These are phyloP conservation scores for Monosporascus sp. DNA, from an alignment of 2,329 filamentous ascomycete species.

Conservation along the genomic window DNA sequence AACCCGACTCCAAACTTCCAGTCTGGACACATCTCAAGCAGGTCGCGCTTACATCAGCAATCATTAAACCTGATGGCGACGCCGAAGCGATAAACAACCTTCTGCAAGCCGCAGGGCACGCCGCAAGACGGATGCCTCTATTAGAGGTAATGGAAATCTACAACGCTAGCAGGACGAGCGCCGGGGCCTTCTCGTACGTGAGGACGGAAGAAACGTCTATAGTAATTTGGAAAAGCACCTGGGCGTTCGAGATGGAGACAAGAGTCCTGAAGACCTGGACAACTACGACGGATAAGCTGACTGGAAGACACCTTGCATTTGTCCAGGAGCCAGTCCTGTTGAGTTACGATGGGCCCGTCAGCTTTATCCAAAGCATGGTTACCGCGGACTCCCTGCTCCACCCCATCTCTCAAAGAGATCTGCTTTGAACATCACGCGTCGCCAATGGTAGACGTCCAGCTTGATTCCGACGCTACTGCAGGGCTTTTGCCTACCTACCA, in stretches of 20 bases:
- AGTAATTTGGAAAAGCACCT: conserved; percentile 12
- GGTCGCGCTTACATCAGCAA: conserved; percentile 18
- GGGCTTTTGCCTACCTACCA: no score
- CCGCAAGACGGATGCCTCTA: conserved; percentile 20
- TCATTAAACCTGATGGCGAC: conserved; percentile 12
- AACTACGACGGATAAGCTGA: neutral
- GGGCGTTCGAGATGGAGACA: conserved; percentile 5
- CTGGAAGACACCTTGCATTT: neutral
- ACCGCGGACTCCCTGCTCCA: neutral
- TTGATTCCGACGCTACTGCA: no score
- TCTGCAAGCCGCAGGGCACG: conserved; percentile 14
- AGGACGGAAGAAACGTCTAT: conserved; percentile 5
- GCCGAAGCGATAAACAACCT: conserved; percentile 15
- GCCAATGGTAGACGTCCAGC: no score
- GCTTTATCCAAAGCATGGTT: neutral
- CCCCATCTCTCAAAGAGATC: neutral
- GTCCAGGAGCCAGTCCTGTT: neutral
- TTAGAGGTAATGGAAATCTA: conserved; percentile 21
- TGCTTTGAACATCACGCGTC: no score
- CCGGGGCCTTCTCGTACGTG: conserved; percentile 22
- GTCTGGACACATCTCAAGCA: conserved; percentile 19
- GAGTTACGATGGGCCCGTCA: neutral
- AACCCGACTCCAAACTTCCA: conserved; percentile 2
- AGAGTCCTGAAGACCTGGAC: conserved; percentile 8
- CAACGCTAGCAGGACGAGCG: conserved; percentile 17